A percentile compares a stretch with the other conserved stretches of the same genome.
These are phyloP conservation scores for Cercospora canescens DNA, from an alignment of 2,329 filamentous ascomycete species.

Conservation along the genomic window DNA sequence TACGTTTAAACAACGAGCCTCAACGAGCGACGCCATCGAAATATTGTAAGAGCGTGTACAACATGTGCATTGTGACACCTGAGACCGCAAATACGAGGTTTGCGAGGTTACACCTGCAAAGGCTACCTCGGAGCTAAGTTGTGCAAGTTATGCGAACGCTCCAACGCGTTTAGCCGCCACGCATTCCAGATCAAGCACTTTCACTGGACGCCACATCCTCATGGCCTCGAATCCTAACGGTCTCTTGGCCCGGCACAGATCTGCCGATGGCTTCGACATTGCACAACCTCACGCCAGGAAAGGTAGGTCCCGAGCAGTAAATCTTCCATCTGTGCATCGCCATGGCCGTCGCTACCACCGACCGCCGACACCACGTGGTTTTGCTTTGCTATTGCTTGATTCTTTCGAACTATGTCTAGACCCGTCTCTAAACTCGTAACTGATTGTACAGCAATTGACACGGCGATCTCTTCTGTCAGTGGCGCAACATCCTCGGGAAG, in stretches of 20 bases:
- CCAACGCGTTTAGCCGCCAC: not conserved
- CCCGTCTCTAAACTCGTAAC: not conserved
- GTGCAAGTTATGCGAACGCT: slow-evolving; percentile 8
- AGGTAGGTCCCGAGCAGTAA: not conserved
- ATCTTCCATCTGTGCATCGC: not conserved
- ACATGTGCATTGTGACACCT: not conserved
- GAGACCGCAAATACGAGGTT: not conserved
- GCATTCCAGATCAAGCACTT: not conserved
- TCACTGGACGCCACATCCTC: slow-evolving; percentile 14
- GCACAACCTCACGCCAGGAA: slow-evolving; percentile 9
- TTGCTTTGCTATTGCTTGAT: not conserved
- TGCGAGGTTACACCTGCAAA: not conserved
- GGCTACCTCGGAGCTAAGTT: not conserved
- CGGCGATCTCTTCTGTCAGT: not conserved
- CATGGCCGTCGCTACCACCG: not conserved
- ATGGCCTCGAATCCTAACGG: not conserved
- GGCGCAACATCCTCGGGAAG: not conserved
- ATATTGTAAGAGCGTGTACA: not conserved
- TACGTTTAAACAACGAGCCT: no score
- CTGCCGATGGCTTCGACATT: slow-evolving; percentile 1
- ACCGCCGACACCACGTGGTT: not conserved
- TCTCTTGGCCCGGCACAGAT: not conserved
- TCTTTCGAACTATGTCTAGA: not conserved
- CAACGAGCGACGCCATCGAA: not conserved
- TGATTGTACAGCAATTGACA: not conserved